A percentile compares a stretch with the other conserved stretches of the same genome.
These are phyloP conservation scores for Sporothrix phasma DNA, from an alignment of 2,329 filamentous ascomycete species.

Conservation along the genomic window DNA sequence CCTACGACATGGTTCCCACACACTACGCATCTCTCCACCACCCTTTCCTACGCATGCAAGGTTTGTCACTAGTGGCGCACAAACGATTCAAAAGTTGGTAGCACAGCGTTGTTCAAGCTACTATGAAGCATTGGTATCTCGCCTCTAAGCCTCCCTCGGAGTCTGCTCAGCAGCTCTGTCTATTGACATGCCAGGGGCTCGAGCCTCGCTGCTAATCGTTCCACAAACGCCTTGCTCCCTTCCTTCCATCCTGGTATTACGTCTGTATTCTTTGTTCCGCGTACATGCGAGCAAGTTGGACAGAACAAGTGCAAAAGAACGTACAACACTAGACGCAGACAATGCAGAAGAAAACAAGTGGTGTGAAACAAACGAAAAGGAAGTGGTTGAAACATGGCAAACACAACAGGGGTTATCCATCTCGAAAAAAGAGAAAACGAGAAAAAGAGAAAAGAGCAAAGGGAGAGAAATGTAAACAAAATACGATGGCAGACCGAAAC, in stretches of 20 bases:
- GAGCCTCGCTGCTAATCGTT: neutral
- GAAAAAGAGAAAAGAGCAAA: neutral
- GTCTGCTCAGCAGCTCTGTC: neutral
- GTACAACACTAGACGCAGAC: neutral
- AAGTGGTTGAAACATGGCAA: neutral
- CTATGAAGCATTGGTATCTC: neutral
- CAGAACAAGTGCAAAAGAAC: neutral
- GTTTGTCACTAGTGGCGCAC: no score
- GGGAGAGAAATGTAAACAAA: no score
- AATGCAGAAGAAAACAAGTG: neutral
- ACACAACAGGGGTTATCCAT: neutral
- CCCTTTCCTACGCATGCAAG: no score
- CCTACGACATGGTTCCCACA: no score
- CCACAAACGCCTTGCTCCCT: slow-evolving; percentile 11
- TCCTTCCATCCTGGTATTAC: slow-evolving; percentile 5
- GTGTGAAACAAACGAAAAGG: no score
- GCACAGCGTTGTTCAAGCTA: no score
- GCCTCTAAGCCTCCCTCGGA: no score
- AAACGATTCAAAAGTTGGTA: no score
- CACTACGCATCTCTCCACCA: no score
- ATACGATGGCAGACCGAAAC: no score
- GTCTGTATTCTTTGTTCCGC: neutral
- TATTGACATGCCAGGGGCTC: no score
- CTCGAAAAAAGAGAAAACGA: neutral
- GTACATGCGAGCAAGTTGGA: neutral